Conservation (phyloP, 345 rosid genomes). For the Iberis pinnata region DNA sequence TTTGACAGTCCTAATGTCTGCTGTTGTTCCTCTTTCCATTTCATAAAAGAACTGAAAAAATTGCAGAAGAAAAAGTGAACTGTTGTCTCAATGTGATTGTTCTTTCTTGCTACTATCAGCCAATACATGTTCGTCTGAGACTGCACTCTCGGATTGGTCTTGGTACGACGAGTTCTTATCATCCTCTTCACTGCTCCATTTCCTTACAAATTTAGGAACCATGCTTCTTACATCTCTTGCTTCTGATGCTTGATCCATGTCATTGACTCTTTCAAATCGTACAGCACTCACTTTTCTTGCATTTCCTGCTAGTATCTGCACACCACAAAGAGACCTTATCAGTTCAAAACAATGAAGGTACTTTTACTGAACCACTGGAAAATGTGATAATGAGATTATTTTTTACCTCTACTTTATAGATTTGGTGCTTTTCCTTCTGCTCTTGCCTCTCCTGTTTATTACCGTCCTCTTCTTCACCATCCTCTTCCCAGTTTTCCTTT, state of each 20-base stretch:
- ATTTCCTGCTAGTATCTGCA: conserved; percentile 89
- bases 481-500: conserved; percentile 72
- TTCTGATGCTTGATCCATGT: conserved; percentile 41
- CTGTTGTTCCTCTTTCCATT: too few species aligned
- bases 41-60: conserved; percentile 21
- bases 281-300: conserved; percentile 95
- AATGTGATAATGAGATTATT: background rate
- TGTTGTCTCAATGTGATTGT: conserved; percentile 10
- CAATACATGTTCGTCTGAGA: conserved; percentile 41
- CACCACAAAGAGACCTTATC: conserved; percentile 11
- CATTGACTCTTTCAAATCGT: conserved; percentile 64
- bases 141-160: conserved; percentile 33
- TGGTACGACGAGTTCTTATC: conserved; percentile 36
- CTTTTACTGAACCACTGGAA: background rate
- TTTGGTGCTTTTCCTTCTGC: conserved; percentile 22
- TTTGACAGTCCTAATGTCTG: too few species aligned
- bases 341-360: conserved; percentile 7
- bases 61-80: background rate
- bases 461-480: conserved; percentile 48
- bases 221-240: conserved; percentile 60
- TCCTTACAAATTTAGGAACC: conserved; percentile 75
- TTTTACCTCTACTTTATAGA: conserved; percentile 80
- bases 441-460: conserved; percentile 55
- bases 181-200: conserved; percentile 63
- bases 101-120: conserved; percentile 42